Evolutionary conservation across 495 filamentous ascomycete genomes (phyloP).

Genomic region (Tuber borchii): DNA sequence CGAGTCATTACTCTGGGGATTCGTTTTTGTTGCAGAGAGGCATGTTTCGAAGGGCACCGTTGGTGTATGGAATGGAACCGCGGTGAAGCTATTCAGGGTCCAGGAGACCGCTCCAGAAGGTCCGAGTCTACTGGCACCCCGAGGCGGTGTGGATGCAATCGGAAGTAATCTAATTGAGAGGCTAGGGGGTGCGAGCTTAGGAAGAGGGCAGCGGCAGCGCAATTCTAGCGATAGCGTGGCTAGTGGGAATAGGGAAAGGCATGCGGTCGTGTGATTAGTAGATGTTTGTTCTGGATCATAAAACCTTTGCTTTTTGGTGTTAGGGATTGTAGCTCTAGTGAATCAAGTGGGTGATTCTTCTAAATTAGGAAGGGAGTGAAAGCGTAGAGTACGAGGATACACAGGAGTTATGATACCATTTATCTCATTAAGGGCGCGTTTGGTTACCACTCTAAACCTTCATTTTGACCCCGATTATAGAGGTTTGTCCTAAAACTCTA

Average conservation of each 20-base stretch:
- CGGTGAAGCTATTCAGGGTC: constrained; percentile 80
- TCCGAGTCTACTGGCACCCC: constrained; percentile 71
- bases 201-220: constrained; percentile 22
- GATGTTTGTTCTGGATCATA: neutral
- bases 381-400: neutral
- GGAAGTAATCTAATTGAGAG: constrained; percentile 84
- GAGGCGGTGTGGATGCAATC: constrained; percentile 91
- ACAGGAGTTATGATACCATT: too few relatives aligned
- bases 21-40: constrained; percentile 87
- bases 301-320: neutral
- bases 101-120: constrained; percentile 75
- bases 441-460: too few relatives aligned
- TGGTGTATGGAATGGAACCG: constrained; percentile 93
- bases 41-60: constrained; percentile 77
- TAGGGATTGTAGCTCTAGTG: neutral
- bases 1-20: constrained; percentile 89
- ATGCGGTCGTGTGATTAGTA: constrained; percentile 14
- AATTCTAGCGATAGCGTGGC: constrained; percentile 10
- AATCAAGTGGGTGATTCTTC: neutral
- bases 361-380: neutral
- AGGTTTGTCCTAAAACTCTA: too few relatives aligned
- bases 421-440: too few relatives aligned
- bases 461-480: too few relatives aligned
- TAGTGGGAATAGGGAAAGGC: constrained; percentile 9
- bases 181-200: constrained; percentile 61